Conservation (phyloP, 306 rosid species). For the Nissolia schottii region DNA sequence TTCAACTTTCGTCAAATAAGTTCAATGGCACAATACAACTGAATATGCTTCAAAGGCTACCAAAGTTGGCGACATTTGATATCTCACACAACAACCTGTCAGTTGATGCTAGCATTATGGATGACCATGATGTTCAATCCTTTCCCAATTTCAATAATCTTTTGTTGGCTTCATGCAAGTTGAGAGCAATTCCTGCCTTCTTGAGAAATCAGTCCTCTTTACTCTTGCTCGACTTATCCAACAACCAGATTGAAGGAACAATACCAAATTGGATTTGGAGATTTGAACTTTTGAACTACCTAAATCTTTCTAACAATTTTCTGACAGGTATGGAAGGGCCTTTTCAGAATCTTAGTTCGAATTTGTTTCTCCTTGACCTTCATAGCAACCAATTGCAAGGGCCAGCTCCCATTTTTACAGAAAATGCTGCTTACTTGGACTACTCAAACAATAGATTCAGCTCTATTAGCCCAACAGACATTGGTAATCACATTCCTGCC, state of each 20-base stretch:
- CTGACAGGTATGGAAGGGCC: constrained; percentile 7
- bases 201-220: constrained; percentile 16
- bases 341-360: background rate
- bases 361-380: background rate
- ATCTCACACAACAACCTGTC: constrained; percentile 33
- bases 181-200: constrained; percentile 3
- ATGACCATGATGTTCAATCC: background rate
- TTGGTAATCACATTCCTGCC: constrained; percentile 15
- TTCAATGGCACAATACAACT: constrained; percentile 20
- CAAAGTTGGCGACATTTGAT: constrained; percentile 10
- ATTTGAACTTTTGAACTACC: rapidly evolving
- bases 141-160: background rate
- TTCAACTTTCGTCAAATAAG: constrained; percentile 36
- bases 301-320: constrained; percentile 38
- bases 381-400: constrained; percentile 35
- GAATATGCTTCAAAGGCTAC: background rate
- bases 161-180: constrained; percentile 21
- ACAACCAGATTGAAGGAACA: constrained; percentile 23
- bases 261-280: constrained; percentile 47
- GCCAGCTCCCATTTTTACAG: background rate
- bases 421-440: background rate
- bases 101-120: background rate
- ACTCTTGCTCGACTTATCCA: background rate
- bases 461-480: background rate
- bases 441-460: constrained; percentile 33